Base-by-base conservation (phyloP, 352 stramenopile species). In the Phytophthora brassicae region DNA sequence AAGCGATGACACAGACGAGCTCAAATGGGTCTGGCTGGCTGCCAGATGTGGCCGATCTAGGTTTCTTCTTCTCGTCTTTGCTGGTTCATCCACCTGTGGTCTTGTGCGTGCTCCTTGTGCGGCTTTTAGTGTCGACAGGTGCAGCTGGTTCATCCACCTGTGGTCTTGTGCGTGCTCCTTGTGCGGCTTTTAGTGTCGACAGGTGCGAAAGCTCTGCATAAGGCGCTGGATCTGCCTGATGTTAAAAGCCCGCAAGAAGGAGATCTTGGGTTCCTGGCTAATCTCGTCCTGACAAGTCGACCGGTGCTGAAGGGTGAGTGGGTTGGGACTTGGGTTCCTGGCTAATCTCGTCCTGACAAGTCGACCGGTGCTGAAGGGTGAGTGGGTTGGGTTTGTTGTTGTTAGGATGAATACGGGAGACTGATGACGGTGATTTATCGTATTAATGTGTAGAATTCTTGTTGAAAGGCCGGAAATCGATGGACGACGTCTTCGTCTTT, bases 401-500 rank as follows among this genome's bases (percentile, higher is more conserved):
- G 26, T 42, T 23, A 12, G 42, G 20, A 19, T 7, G 6, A 26
- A 29, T 5, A 44, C 11, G 23, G 26, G 33, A 56, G 35, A 42
- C 26, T 28, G 14, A 41, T 61, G 31, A 65, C 44, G 22, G 16
- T 41, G 19, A 29, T 22, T 38, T 19, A 50, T 19, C 45, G 51
- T 12, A 57, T 49, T 59, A 12, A 6, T 48, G 28, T 45, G 47
- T 43, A 89, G 80, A 70, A n/a, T 88, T 89, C 52, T 42, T 90
- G 36, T 69, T 78, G 46, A 84, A 88, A 64, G 59, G 74, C 7
- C 82, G 80, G 61, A 90, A 92, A 68, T 78, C 76, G 43, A 47
- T 88, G 23, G 82, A 92, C 63, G 82, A 92, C 47, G 68, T 89
- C 22, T 89, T 89, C 45, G 70, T 92, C 50, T 92, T 92, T 55